phyloP scores from a whole-genome alignment of 176 grass and related monocot genomes.

The Carex pumila region DNA sequence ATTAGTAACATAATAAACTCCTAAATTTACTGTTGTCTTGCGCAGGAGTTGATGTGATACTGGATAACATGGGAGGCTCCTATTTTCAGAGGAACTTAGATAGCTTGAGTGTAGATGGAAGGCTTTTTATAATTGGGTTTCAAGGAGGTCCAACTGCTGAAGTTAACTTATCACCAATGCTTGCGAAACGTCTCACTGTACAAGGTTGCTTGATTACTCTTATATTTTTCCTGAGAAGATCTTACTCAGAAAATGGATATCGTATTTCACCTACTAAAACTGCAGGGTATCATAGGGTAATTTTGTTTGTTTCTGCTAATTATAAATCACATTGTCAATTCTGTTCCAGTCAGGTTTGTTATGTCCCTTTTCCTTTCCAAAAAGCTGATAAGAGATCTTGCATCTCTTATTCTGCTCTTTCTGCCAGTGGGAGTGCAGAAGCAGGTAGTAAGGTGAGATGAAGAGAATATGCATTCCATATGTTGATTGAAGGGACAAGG shows the following conservation, averaged over 20 bases:
- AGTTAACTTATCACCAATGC: constrained; percentile 49
- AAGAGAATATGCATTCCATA: not conserved
- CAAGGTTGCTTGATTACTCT: constrained; percentile 47
- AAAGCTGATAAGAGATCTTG: not conserved
- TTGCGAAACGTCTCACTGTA: constrained; percentile 60
- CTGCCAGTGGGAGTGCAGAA: not conserved
- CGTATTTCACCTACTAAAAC: not conserved
- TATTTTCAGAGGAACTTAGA: constrained; percentile 71
- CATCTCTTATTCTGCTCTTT: not conserved
- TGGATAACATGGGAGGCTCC: constrained; percentile 60
- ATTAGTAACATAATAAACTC: not conserved
- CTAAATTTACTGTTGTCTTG: not conserved
- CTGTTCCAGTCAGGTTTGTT: not conserved
- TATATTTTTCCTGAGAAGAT: not conserved
- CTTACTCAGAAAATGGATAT: not conserved
- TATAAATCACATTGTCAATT: not conserved
- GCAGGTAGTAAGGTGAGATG: not conserved
- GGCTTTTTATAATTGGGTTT: constrained; percentile 83
- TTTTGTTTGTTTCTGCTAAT: not conserved
- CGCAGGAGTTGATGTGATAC: constrained; percentile 72
- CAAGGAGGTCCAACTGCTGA: constrained; percentile 41
- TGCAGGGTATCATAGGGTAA: not conserved
- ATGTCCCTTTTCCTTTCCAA: not conserved
- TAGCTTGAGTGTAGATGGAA: constrained; percentile 65
- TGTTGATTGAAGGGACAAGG: not conserved